Evolutionary conservation across 345 rosid genomes (phyloP).

Genomic region (Turritis glabra): DNA sequence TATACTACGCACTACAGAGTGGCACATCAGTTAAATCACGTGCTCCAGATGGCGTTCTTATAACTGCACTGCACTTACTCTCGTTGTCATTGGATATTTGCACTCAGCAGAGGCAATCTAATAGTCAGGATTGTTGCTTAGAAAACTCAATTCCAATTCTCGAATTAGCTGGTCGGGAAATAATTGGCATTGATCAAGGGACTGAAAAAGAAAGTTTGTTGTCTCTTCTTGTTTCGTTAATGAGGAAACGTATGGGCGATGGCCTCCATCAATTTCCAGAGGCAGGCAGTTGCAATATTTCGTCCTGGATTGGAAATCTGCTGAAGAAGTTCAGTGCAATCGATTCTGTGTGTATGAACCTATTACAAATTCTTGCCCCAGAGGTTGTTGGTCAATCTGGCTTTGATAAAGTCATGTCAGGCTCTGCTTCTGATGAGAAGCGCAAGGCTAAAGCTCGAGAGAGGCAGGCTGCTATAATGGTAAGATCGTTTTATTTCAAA

Average conservation of each 20-base stretch:
- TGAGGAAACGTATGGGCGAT: constrained; percentile 63
- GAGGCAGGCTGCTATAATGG: constrained; percentile 87
- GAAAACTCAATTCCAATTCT: constrained; percentile 51
- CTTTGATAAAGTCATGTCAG: constrained; percentile 34
- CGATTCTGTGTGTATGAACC: constrained; percentile 61
- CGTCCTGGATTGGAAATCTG: constrained; percentile 73
- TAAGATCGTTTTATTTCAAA: constrained; percentile 43
- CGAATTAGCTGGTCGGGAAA: constrained; percentile 67
- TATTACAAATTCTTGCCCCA: constrained; percentile 78
- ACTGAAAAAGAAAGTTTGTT: constrained; percentile 68
- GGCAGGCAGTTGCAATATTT: constrained; percentile 64
- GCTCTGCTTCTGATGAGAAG: constrained; percentile 58
- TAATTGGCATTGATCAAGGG: constrained; percentile 46
- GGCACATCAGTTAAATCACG: constrained; percentile 65
- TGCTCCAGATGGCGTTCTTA: constrained; percentile 73
- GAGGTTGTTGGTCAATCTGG: constrained; percentile 59
- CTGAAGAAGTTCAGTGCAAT: constrained; percentile 77
- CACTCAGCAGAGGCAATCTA: constrained; percentile 52
- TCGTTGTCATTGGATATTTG: constrained; percentile 74
- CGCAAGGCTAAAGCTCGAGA: constrained; percentile 89
- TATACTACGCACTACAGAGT: constrained; percentile 72
- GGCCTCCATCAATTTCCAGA: constrained; percentile 49
- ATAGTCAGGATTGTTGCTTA: constrained; percentile 33
- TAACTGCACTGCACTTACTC: constrained; percentile 77
- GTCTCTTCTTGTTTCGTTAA: constrained; percentile 84